Evolutionary conservation across 768 basidiomycete genomes (phyloP), one percentile per base, ranked within the genome.

Genomic region (Lentinula edodes): DNA sequence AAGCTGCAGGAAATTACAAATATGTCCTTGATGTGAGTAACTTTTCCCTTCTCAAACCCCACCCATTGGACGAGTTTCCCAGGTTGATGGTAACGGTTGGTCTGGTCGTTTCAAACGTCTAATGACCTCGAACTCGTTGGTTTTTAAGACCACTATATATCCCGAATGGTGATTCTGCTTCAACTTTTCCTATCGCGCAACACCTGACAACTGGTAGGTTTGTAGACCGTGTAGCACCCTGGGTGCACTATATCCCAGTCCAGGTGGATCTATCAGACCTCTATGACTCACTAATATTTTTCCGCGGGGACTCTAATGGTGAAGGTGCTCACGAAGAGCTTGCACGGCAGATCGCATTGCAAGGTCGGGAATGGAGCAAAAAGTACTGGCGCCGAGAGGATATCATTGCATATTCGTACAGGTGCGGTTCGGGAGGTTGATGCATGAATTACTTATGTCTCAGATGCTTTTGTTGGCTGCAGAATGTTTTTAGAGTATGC

Each of bases 211-310:
- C 15, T 52, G 2, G 15, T 58, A 83, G 82, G 83, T 85, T 77
- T 61, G 74, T 67, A 1, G 82, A 84, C 61, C 76, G 83, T 32
- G 74, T 83, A 53, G 77, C 73, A 32, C 84, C 87, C 0, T 89
- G 87, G 87, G 81, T 88, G 2, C 89, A 91, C 70, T 91, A 87
- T 65, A 76, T 90, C 10, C 89, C 89, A 2, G 74, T 90, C 10
- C 83, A 86, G 65, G 68, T 83, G 0, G 84, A 86, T 63, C 79
- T 86, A 32, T 76, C 81, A 0, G 89, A 91, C 68, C 67, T 93
- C 8, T 82, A 86, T 71, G 91, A 92, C 65, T 73, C 83, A 1
- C 79, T 90, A 38, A 74, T 83, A 1, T 93, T 93, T 76, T 91
- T 92, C 71, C 80, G 83, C 0, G 87, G 88, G 0, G 78, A 80